Evolutionary conservation across 208 protist species (phyloP).

Genomic region (Crithidia fasciculata): DNA sequence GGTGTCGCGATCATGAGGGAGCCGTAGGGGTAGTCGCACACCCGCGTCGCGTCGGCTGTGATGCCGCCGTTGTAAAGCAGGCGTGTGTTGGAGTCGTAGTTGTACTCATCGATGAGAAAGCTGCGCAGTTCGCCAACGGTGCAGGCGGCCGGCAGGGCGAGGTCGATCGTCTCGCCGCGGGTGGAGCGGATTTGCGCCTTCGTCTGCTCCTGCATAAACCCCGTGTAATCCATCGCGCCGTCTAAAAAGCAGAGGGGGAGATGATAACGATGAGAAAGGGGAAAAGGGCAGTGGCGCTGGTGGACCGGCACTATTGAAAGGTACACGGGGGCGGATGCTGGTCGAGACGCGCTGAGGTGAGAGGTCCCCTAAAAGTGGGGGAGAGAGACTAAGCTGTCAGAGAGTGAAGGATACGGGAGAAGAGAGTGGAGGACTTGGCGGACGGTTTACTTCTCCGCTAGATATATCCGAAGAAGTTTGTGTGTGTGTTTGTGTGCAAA

Average conservation of each 20-base stretch:
- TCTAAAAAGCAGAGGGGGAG: neutral
- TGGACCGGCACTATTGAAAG: no score
- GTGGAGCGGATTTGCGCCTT: slow-evolving; percentile 64
- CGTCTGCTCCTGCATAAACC: slow-evolving; percentile 33
- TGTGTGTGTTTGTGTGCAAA: no score
- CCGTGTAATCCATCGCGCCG: slow-evolving; percentile 44
- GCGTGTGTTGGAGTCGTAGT: slow-evolving; percentile 57
- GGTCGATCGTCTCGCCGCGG: slow-evolving; percentile 76
- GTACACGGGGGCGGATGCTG: no score
- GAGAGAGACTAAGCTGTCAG: no score
- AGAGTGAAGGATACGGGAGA: no score
- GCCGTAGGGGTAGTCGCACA: slow-evolving; percentile 72
- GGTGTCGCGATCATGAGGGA: slow-evolving; percentile 66
- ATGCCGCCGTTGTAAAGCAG: slow-evolving; percentile 45
- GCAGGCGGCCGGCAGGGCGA: slow-evolving; percentile 53
- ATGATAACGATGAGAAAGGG: neutral
- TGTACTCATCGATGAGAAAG: slow-evolving; percentile 75
- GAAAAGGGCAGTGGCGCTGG: neutral
- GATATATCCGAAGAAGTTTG: no score
- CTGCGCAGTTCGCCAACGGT: slow-evolving; percentile 59
- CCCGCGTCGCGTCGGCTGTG: slow-evolving; percentile 29
- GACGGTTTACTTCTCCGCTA: no score
- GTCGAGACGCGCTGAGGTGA: no score
- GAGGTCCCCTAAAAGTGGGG: no score
- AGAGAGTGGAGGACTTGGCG: no score